Conservation (phyloP, 306 rosid genomes). For the Prunus salicina region DNA sequence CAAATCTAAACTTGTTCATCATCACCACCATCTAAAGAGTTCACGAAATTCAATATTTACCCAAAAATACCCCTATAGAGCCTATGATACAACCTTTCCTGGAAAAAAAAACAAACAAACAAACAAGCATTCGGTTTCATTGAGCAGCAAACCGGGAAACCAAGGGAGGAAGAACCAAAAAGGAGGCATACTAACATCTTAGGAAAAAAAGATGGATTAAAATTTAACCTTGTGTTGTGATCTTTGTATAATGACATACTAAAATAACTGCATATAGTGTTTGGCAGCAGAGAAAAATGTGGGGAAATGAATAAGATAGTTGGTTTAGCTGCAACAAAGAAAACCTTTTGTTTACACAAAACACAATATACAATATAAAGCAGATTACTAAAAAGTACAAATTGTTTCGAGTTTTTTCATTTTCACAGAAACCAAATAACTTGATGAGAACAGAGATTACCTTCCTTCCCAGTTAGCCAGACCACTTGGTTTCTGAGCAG, state of each 20-base stretch:
- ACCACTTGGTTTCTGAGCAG: background rate
- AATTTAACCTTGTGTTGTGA: background rate
- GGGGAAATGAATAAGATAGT: background rate
- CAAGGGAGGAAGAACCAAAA: background rate
- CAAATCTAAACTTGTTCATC: background rate
- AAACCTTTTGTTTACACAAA: background rate
- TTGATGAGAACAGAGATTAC: background rate
- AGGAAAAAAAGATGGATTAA: too few species aligned
- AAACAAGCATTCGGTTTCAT: background rate
- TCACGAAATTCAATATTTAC: background rate
- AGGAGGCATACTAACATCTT: background rate
- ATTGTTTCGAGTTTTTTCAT: background rate
- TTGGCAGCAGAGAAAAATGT: background rate
- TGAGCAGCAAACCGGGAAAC: background rate
- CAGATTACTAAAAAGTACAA: background rate
- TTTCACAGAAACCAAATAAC: background rate
- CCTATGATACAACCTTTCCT: background rate
- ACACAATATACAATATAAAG: too few species aligned
- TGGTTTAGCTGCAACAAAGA: background rate
- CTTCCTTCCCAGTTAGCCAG: background rate
- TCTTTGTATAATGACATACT: too few species aligned
- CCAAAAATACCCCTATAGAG: background rate
- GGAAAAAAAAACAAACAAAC: background rate
- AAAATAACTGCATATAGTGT: background rate
- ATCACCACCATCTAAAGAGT: background rate